A percentile compares a stretch with the other conserved stretches of the same genome.
Conservation (phyloP, 1,139 yeast species). For the Candida sp. region DNA sequence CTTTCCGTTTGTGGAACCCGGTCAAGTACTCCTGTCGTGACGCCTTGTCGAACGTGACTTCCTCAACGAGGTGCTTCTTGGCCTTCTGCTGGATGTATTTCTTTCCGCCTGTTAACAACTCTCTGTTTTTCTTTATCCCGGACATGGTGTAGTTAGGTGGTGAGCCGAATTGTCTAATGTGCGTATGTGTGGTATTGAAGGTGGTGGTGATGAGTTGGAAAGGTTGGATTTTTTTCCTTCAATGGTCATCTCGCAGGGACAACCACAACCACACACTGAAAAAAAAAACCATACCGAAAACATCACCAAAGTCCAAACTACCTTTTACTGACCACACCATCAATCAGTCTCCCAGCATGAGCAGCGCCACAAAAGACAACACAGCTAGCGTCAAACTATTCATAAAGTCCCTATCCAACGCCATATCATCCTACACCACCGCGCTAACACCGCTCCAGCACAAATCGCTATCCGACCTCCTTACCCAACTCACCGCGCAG, state of each 20-base stretch:
- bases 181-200: not conserved
- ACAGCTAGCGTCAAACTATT: slow-evolving; percentile 33
- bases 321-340: not conserved
- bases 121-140: slow-evolving; percentile 59
- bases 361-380: slow-evolving; percentile 44
- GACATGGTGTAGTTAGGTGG: not conserved
- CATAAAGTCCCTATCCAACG: slow-evolving; percentile 28
- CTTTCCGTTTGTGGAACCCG: slow-evolving; percentile 94
- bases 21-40: slow-evolving; percentile 82
- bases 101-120: slow-evolving; percentile 88
- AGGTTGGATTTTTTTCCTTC: not conserved
- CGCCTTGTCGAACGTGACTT: slow-evolving; percentile 80
- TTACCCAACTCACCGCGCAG: slow-evolving; percentile 15
- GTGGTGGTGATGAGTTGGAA: not conserved
- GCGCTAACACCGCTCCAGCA: slow-evolving; percentile 37
- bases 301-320: not conserved
- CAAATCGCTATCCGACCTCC: slow-evolving; percentile 39
- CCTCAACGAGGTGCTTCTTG: slow-evolving; percentile 72
- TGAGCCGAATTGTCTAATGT: not conserved
- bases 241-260: not conserved
- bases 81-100: slow-evolving; percentile 71
- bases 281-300: too few relatives aligned
- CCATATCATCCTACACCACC: slow-evolving; percentile 32
- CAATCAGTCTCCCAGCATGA: not conserved
- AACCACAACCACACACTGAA: too few relatives aligned